These are phyloP conservation scores for Kodamaea sp. DNA, from an alignment of 1,139 yeast species.

Conservation along the genomic window DNA sequence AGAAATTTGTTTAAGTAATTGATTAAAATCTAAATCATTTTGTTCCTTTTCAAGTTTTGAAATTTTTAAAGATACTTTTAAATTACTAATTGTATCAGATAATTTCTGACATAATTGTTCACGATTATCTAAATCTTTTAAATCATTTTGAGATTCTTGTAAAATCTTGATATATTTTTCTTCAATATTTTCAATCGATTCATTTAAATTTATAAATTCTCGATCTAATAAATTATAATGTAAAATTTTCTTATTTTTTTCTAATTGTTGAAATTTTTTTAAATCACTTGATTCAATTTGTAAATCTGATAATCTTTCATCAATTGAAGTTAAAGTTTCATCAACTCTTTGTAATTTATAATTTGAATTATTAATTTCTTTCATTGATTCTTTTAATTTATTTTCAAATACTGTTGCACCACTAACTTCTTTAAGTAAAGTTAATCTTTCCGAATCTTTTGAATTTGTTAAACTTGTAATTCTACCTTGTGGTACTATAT, in stretches of 20 bases:
- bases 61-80: conserved; percentile 37
- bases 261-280: conserved; percentile 63
- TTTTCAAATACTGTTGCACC: conserved; percentile 92
- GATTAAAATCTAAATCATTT: conserved; percentile 48
- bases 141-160: conserved; percentile 41
- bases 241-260: conserved; percentile 62
- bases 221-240: conserved; percentile 79
- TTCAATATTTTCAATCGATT: conserved; percentile 60
- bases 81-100: conserved; percentile 43
- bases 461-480: conserved; percentile 85
- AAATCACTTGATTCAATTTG: conserved; percentile 79
- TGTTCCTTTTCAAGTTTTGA: conserved; percentile 50
- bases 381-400: conserved; percentile 72
- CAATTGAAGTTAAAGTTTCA: conserved; percentile 67
- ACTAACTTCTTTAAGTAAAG: conserved; percentile 83
- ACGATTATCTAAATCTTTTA: conserved; percentile 44
- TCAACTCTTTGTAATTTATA: conserved; percentile 71
- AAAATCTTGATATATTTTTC: conserved; percentile 53
- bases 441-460: conserved; percentile 75
- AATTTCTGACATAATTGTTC: conserved; percentile 46
- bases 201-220: conserved; percentile 60
- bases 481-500: conserved; percentile 95
- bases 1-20: conserved; percentile 38
- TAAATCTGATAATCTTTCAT: conserved; percentile 69
- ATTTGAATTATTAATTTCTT: conserved; percentile 73